Evolutionary conservation across 768 basidiomycete species (phyloP).

Genomic region (Termitomyces sp.): DNA sequence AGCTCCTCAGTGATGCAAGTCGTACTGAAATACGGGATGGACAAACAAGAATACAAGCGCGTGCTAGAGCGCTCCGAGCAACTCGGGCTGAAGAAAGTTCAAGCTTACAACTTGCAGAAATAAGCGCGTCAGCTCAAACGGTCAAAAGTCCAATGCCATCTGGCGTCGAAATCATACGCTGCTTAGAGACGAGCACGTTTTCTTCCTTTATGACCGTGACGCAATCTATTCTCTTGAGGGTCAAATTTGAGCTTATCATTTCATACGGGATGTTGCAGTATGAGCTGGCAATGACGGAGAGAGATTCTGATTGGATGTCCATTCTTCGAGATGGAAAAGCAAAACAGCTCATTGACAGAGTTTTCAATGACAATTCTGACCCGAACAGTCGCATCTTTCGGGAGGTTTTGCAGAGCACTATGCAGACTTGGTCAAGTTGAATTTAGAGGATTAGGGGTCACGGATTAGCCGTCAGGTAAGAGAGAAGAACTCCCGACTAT

Average conservation of each 20-base stretch:
- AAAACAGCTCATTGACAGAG: slow-evolving; percentile 19
- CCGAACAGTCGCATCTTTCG: slow-evolving; percentile 4
- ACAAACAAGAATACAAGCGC: slow-evolving; percentile 18
- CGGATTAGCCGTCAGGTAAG: neutral
- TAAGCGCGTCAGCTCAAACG: slow-evolving; percentile 3
- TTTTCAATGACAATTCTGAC: slow-evolving; percentile 16
- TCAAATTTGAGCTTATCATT: slow-evolving; percentile 34
- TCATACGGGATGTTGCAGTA: slow-evolving; percentile 33
- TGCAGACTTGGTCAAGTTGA: neutral
- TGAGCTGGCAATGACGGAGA: slow-evolving; percentile 18
- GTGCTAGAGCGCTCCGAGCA: slow-evolving; percentile 17
- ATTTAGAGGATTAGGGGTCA: neutral
- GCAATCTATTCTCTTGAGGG: slow-evolving; percentile 15
- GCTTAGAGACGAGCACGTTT: slow-evolving; percentile 11
- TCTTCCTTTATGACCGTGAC: slow-evolving; percentile 6
- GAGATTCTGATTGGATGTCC: slow-evolving; percentile 29
- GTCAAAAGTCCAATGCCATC: slow-evolving; percentile 14
- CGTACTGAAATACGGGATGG: neutral
- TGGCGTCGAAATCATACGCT: slow-evolving; percentile 14
- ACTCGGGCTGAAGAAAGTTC: slow-evolving; percentile 9
- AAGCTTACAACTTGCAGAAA: neutral
- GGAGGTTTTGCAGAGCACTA: slow-evolving; percentile 7
- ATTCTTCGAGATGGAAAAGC: slow-evolving; percentile 20
- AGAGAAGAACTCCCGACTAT: neutral
- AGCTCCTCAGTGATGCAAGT: slow-evolving; percentile 15